phyloP scores from a whole-genome alignment of 495 filamentous ascomycete species.

The Aspergillus asperescens region DNA sequence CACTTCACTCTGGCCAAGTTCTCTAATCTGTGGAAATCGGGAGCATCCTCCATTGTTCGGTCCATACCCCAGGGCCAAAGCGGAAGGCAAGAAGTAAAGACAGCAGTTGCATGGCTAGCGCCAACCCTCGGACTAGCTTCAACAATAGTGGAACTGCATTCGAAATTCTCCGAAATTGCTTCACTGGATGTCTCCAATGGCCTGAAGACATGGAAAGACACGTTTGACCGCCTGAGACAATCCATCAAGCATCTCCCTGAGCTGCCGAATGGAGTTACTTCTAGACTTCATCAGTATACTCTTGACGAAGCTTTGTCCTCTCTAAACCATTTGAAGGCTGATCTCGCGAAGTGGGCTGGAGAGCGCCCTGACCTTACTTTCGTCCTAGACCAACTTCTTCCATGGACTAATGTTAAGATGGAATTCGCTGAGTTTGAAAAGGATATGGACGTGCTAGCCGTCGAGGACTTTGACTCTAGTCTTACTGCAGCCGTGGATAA shows the following conservation, averaged over 20 bases:
- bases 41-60: conserved; percentile 26
- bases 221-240: conserved; percentile 33
- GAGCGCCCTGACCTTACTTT: conserved; percentile 57
- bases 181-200: conserved; percentile 34
- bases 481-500: conserved; percentile 58
- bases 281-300: conserved; percentile 37
- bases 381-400: conserved; percentile 54
- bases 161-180: conserved; percentile 50
- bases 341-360: conserved; percentile 39
- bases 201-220: conserved; percentile 48
- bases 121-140: conserved; percentile 43
- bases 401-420: conserved; percentile 33
- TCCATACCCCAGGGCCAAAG: conserved; percentile 18
- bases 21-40: conserved; percentile 39
- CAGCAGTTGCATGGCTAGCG: conserved; percentile 45
- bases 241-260: conserved; percentile 44
- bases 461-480: conserved; percentile 47
- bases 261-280: conserved; percentile 52
- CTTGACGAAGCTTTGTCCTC: conserved; percentile 40
- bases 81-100: conserved; percentile 18
- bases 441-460: conserved; percentile 18
- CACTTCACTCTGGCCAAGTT: conserved; percentile 35
- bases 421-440: conserved; percentile 8
- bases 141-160: conserved; percentile 52
- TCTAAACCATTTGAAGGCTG: conserved; percentile 39